Base-by-base conservation (phyloP, 805 yeast genomes). In the Kregervanrija fluxuum region DNA sequence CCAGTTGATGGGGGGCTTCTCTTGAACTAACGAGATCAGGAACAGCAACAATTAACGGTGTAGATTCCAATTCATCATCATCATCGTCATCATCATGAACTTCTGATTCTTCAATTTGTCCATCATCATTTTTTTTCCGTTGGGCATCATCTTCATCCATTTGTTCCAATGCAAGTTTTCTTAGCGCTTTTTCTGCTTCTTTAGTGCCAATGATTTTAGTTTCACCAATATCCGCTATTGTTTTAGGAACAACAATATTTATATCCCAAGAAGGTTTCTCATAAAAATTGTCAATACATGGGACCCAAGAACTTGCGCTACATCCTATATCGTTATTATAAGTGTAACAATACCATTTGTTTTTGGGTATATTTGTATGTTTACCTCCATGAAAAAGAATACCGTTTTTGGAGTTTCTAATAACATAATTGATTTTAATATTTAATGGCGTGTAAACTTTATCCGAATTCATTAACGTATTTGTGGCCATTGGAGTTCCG, bases 281-380 rank as follows among this genome's bases (percentile, higher is more conserved):
- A 76, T 90, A 83, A 31, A 89, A 62, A 38, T 83, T 85, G 51
- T 93, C 97, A 5, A 93, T 74, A 59, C 99, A 93, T 0, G 99
- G 99, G 40, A 93, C 85, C 99, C 99, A 93, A n/a, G 89, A 83
- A 2, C 96, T 86, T 0, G 98, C 85, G 12, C 93, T 78, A 3
- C 84, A 73, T 13, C 88, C 87, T 38, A 82, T 64, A 30, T 87
- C 89, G 4, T 86, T 73, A 56, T 91, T 90, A 1, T 78, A 71
- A 0, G 98, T 91, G 62, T 85, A 89, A 2, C 87, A 95, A 56
- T 83, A 93, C 95, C 96, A 88, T 39, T 67, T 64, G 33, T 68
- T 62, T 43, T 60, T 61, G 13, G 71, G 64, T 46, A 71, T 60
- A 49, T 70, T 69, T 1, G 80, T 68, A 39, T 73, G 68, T 10